Evolutionary conservation across 306 rosid species (phyloP).

Genomic region (Glycine latifolia): DNA sequence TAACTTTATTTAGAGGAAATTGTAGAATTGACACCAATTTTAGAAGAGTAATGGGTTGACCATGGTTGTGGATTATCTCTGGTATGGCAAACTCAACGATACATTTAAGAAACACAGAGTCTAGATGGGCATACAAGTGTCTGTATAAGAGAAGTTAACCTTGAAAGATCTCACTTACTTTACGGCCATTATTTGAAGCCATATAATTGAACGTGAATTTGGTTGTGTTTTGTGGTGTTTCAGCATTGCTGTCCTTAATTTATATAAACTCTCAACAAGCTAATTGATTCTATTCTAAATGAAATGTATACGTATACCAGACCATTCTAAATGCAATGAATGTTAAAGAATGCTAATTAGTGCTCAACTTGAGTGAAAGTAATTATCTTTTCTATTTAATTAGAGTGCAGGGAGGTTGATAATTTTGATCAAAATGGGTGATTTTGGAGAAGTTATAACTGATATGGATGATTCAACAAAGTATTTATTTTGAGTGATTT

Average conservation of each 20-base stretch:
- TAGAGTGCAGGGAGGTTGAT: neutral
- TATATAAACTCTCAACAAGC: neutral
- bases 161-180: conserved; percentile 17
- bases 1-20: conserved; percentile 38
- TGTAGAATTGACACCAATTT: conserved; percentile 49
- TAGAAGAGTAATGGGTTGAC: conserved; percentile 48
- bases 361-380: too few species aligned
- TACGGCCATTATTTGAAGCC: neutral
- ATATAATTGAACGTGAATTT: neutral
- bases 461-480: too few species aligned
- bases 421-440: too few species aligned
- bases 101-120: conserved; percentile 26
- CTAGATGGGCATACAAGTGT: neutral
- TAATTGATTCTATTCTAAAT: too few species aligned
- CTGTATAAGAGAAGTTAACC: conserved; percentile 25
- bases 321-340: too few species aligned
- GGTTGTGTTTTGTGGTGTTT: neutral
- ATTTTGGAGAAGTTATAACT: too few species aligned
- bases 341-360: too few species aligned
- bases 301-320: too few species aligned
- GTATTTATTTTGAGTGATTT: too few species aligned
- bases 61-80: conserved; percentile 18
- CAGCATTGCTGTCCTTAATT: neutral
- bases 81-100: conserved; percentile 36
- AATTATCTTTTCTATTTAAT: too few species aligned